Percentiles rank a stretch among this genome's conserved stretches.
phyloP scores from a whole-genome alignment of 2,329 filamentous ascomycete species.

The Sclerotinia spermophila region DNA sequence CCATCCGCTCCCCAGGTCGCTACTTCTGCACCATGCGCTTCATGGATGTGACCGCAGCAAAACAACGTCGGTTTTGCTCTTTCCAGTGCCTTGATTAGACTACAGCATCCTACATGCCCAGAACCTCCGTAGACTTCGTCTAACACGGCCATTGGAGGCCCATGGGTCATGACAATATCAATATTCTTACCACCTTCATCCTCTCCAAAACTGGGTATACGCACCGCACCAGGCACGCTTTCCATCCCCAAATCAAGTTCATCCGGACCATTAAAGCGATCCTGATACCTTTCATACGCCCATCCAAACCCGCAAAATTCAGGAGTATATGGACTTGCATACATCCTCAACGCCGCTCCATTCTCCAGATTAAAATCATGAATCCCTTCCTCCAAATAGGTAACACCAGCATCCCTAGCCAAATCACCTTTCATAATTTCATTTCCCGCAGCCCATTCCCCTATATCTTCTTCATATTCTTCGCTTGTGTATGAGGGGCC shows the following conservation, averaged over 20 bases:
- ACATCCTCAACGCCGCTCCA: slow-evolving; percentile 36
- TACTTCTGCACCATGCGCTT: slow-evolving; percentile 54
- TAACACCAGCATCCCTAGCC: slow-evolving; percentile 32
- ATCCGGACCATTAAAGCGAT: slow-evolving; percentile 32
- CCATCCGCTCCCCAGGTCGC: slow-evolving; percentile 55
- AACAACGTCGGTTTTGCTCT: slow-evolving; percentile 52
- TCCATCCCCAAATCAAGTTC: slow-evolving; percentile 22
- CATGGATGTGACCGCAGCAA: slow-evolving; percentile 61
- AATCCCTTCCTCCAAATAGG: slow-evolving; percentile 37
- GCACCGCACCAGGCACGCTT: slow-evolving; percentile 28
- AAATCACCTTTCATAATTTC: slow-evolving; percentile 28
- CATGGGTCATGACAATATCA: slow-evolving; percentile 60
- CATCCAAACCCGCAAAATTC: slow-evolving; percentile 36
- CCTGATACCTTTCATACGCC: slow-evolving; percentile 31
- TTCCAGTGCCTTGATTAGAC: slow-evolving; percentile 49
- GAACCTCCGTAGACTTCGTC: slow-evolving; percentile 38
- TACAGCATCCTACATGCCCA: slow-evolving; percentile 47
- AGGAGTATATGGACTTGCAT: slow-evolving; percentile 37
- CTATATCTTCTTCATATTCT: neutral
- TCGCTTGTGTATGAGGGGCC: neutral
- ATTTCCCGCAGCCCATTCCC: slow-evolving; percentile 23
- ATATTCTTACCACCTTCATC: slow-evolving; percentile 21
- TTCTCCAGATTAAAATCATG: slow-evolving; percentile 34
- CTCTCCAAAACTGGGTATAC: slow-evolving; percentile 11
- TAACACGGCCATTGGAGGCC: slow-evolving; percentile 50